A percentile compares a stretch with the other conserved stretches of the same genome.
These are phyloP conservation scores for Trichoderma aggressivum DNA, from an alignment of 2,329 filamentous ascomycete species.

Conservation along the genomic window DNA sequence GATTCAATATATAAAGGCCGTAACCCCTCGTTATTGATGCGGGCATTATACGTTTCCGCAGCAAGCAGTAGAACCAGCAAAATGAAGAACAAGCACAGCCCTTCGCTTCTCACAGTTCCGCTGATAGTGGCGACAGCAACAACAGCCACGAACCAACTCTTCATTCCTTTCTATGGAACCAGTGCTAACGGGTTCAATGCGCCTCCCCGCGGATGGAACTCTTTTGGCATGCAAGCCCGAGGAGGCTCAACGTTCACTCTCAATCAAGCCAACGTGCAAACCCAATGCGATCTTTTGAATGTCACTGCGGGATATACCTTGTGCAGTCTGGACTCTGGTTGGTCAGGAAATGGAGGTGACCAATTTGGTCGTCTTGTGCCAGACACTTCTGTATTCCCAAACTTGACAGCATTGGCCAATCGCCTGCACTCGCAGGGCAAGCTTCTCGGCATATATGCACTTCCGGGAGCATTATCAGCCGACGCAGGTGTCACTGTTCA, in stretches of 20 bases:
- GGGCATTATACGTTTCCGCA: not conserved
- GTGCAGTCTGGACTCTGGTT: conserved; percentile 8
- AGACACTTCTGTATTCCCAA: not conserved
- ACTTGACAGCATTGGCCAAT: conserved; percentile 1
- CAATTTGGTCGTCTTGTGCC: not conserved
- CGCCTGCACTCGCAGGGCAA: not conserved
- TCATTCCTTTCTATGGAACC: conserved; percentile 4
- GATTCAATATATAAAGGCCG: not conserved
- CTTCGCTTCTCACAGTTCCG: not conserved
- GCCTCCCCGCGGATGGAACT: conserved; percentile 5
- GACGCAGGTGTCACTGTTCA: conserved; percentile 2
- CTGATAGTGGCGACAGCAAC: not conserved
- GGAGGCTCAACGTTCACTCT: not conserved
- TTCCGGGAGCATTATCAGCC: not conserved
- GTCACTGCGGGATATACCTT: not conserved
- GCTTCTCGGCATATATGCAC: conserved; percentile 2
- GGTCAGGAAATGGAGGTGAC: conserved; percentile 4
- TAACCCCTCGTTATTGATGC: not conserved
- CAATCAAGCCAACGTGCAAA: not conserved
- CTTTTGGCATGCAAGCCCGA: conserved; percentile 3
- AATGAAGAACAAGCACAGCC: not conserved
- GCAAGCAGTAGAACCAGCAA: not conserved
- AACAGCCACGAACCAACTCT: not conserved
- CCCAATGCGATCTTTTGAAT: conserved; percentile 1
- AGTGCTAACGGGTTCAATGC: conserved; percentile 4